Evolutionary conservation across 768 basidiomycete species (phyloP).

Genomic region (Xanthoconium purpureum): DNA sequence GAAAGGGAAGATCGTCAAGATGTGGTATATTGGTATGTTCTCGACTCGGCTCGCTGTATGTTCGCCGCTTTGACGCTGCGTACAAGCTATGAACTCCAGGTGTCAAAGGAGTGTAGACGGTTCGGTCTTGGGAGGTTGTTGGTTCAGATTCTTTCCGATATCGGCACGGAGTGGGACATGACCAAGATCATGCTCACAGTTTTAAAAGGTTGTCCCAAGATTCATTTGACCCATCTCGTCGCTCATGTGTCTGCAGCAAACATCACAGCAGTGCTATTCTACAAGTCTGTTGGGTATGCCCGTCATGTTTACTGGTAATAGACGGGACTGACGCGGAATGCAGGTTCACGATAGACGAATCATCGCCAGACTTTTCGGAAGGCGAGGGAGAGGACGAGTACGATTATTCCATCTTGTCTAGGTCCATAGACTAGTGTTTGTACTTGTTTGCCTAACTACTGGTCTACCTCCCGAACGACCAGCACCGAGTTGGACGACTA

Average conservation of each 20-base stretch:
- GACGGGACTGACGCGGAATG: slow-evolving; percentile 6
- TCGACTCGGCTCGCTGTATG: not conserved
- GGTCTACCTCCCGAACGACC: not conserved
- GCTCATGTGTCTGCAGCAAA: slow-evolving; percentile 40
- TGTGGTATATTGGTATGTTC: slow-evolving; percentile 68
- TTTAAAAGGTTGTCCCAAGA: slow-evolving; percentile 54
- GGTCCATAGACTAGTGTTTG: slow-evolving; percentile 21
- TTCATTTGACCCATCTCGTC: not conserved
- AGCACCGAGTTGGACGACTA: not conserved
- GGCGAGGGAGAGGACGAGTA: slow-evolving; percentile 29
- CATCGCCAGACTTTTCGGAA: slow-evolving; percentile 46
- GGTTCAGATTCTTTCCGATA: slow-evolving; percentile 44
- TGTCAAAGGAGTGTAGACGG: slow-evolving; percentile 42
- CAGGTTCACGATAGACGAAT: slow-evolving; percentile 55
- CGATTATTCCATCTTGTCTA: slow-evolving; percentile 42
- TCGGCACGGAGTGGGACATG: slow-evolving; percentile 57
- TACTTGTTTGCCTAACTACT: slow-evolving; percentile 16
- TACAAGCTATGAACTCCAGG: slow-evolving; percentile 75
- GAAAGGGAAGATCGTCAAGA: slow-evolving; percentile 60
- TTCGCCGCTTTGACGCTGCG: not conserved
- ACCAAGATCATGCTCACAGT: slow-evolving; percentile 73
- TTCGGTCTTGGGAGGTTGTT: slow-evolving; percentile 59
- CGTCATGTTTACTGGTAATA: not conserved
- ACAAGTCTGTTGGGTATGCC: slow-evolving; percentile 51
- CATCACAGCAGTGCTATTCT: slow-evolving; percentile 46